These are phyloP conservation scores for Sporisorium scitamineum DNA, from an alignment of 1,284 basidiomycete genomes.

Conservation along the genomic window DNA sequence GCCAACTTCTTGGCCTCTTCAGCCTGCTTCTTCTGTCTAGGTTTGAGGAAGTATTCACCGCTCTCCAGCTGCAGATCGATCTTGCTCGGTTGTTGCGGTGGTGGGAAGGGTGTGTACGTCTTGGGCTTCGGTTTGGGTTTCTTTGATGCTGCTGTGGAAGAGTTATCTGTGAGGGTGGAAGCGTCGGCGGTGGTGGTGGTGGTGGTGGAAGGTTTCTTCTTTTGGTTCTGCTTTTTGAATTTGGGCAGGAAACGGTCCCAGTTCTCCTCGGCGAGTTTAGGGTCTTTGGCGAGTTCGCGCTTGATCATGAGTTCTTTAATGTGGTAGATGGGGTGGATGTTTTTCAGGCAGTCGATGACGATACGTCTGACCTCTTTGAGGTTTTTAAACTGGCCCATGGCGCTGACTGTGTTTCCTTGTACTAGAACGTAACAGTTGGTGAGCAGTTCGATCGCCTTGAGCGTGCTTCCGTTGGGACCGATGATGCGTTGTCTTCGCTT, in stretches of 20 bases:
- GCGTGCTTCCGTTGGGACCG: slow-evolving; percentile 93
- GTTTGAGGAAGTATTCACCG: slow-evolving; percentile 77
- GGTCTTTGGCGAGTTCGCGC: slow-evolving; percentile 96
- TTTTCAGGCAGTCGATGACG: slow-evolving; percentile 98
- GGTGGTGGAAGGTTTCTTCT: slow-evolving; percentile 74
- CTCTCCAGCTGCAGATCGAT: slow-evolving; percentile 93
- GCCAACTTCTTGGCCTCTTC: slow-evolving; percentile 42
- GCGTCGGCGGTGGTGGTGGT: slow-evolving; percentile 10
- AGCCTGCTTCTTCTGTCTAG: slow-evolving; percentile 76
- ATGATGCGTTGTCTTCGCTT: slow-evolving; percentile 96
- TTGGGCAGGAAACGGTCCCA: slow-evolving; percentile 98
- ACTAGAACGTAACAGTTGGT: slow-evolving; percentile 98
- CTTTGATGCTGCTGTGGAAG: slow-evolving; percentile 45
- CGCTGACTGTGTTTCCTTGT: slow-evolving; percentile 96
- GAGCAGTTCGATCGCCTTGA: slow-evolving; percentile 98
- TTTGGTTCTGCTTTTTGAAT: slow-evolving; percentile 89
- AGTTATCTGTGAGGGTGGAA: no score
- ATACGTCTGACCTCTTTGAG: slow-evolving; percentile 96
- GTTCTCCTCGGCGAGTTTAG: slow-evolving; percentile 89
- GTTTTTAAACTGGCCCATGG: slow-evolving; percentile 95
- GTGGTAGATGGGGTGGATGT: slow-evolving; percentile 98
- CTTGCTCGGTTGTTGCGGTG: slow-evolving; percentile 92
- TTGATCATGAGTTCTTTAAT: slow-evolving; percentile 99
- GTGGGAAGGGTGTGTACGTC: slow-evolving; percentile 98
- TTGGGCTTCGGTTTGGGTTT: slow-evolving; percentile 78